phyloP scores from a whole-genome alignment of 1,139 yeast species.

The Suhomyces kunorum region DNA sequence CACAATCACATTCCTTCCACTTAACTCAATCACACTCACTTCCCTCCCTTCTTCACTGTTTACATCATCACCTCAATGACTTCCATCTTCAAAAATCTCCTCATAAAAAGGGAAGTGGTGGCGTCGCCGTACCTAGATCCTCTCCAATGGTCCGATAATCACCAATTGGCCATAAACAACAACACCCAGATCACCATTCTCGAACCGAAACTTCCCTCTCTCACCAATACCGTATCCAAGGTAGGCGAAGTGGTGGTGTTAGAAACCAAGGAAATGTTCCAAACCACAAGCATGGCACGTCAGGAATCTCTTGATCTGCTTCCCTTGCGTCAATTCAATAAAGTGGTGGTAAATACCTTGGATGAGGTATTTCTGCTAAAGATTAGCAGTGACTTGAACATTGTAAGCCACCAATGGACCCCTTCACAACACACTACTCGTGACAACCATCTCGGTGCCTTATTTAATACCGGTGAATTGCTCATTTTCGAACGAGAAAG shows the following conservation, averaged over 20 bases:
- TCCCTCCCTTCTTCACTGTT: neutral
- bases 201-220: conserved; percentile 44
- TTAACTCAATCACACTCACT: neutral
- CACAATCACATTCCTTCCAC: neutral
- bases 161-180: conserved; percentile 41
- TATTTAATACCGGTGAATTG: conserved; percentile 44
- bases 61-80: neutral
- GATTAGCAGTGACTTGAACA: conserved; percentile 36
- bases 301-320: conserved; percentile 31
- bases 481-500: conserved; percentile 33
- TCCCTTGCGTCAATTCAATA: conserved; percentile 34
- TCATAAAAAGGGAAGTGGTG: conserved; percentile 26
- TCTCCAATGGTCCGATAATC: conserved; percentile 39
- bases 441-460: conserved; percentile 36
- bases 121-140: conserved; percentile 31
- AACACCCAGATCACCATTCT: conserved; percentile 36
- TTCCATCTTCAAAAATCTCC: conserved; percentile 12
- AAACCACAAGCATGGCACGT: conserved; percentile 29
- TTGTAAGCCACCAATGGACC: conserved; percentile 42
- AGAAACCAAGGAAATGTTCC: conserved; percentile 34
- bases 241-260: conserved; percentile 19
- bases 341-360: conserved; percentile 27
- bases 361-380: conserved; percentile 35
- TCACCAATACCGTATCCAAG: conserved; percentile 29
- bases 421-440: conserved; percentile 25